phyloP scores from a whole-genome alignment of 2,329 filamentous ascomycete genomes.

The Aspergillus ochraceus region DNA sequence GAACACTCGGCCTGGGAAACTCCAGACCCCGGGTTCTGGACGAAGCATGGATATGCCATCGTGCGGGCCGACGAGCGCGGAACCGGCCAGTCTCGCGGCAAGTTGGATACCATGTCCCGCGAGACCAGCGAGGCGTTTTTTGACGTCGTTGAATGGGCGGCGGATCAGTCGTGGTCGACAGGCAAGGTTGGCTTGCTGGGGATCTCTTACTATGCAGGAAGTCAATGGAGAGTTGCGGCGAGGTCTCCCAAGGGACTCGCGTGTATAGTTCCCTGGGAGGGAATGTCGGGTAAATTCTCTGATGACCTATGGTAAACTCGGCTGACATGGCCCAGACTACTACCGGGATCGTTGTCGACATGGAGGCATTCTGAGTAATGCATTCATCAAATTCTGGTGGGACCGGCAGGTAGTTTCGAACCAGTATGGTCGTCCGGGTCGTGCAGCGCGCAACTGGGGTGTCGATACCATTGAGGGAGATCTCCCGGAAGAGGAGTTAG shows the following conservation, averaged over 20 bases:
- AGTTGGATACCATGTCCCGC: constrained; percentile 55
- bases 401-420: constrained; percentile 65
- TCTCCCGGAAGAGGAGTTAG: constrained; percentile 35
- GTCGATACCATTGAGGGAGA: constrained; percentile 45
- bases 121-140: constrained; percentile 54
- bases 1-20: constrained; percentile 61
- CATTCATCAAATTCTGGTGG: constrained; percentile 66
- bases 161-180: constrained; percentile 51
- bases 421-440: constrained; percentile 63
- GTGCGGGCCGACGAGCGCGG: constrained; percentile 57
- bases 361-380: constrained; percentile 61
- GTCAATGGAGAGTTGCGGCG: constrained; percentile 57
- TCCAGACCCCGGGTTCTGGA: constrained; percentile 60
- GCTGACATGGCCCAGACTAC: constrained; percentile 39
- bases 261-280: constrained; percentile 57
- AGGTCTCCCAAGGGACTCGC: constrained; percentile 52
- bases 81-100: constrained; percentile 52
- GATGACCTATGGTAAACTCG: not conserved
- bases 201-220: constrained; percentile 55
- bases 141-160: constrained; percentile 54
- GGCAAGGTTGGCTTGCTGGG: constrained; percentile 54
- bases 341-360: constrained; percentile 61
- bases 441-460: constrained; percentile 54
- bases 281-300: constrained; percentile 42
- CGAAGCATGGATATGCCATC: constrained; percentile 54